Evolutionary conservation across 148 eudicot genomes (phyloP).

Genomic region (Nepenthes mirabilis): DNA sequence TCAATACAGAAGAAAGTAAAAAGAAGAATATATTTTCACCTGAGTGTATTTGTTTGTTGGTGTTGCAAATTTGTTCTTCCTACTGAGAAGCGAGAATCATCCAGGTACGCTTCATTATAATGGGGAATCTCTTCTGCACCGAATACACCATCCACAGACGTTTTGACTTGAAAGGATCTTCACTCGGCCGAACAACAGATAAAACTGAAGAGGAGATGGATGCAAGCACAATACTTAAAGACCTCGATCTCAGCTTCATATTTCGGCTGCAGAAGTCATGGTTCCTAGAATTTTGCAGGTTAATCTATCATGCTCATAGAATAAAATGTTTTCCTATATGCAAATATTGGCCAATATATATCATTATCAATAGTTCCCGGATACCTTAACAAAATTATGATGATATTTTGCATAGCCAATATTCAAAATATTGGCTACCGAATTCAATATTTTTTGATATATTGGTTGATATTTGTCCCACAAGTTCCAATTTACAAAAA

Average conservation of each 20-base stretch:
- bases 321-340: background rate
- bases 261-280: slow-evolving; percentile 74
- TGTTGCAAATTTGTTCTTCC: background rate
- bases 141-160: slow-evolving; percentile 68
- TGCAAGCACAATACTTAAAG: slow-evolving; percentile 83
- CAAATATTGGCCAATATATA: background rate
- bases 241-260: slow-evolving; percentile 86
- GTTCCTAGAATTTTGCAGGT: slow-evolving; percentile 97
- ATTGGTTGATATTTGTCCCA: no score
- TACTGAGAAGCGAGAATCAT: slow-evolving; percentile 5
- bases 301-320: background rate
- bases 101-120: slow-evolving; percentile 88
- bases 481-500: no score
- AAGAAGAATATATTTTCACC: background rate
- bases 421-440: no score
- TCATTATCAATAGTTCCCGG: background rate
- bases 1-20: slow-evolving; percentile 73
- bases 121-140: slow-evolving; percentile 86
- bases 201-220: slow-evolving; percentile 81
- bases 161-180: slow-evolving; percentile 92
- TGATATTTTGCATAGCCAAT: background rate
- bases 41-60: background rate
- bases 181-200: slow-evolving; percentile 85
- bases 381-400: background rate
- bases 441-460: no score